Evolutionary conservation across 2,329 filamentous ascomycete species (phyloP).

Genomic region (Sporothrix globosa): DNA sequence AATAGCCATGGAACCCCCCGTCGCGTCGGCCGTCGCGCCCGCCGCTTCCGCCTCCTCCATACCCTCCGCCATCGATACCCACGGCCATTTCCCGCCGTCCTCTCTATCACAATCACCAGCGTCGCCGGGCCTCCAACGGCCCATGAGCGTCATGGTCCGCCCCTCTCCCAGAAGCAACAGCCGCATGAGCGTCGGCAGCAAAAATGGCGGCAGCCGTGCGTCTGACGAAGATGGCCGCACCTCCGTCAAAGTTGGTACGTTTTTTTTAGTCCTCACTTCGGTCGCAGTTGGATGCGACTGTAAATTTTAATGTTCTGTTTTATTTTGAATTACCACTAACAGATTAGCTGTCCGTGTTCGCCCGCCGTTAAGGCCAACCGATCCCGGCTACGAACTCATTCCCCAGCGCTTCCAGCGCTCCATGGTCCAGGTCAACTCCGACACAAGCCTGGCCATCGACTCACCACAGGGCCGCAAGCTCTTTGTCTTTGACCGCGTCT

Average conservation of each 20-base stretch:
- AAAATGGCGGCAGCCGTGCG: constrained; percentile 74
- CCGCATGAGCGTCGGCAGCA: constrained; percentile 82
- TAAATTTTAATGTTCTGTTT: no score
- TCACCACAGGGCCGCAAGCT: constrained; percentile 90
- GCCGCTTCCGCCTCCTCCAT: constrained; percentile 23
- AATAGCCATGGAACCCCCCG: constrained; percentile 32
- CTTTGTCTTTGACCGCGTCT: constrained; percentile 96
- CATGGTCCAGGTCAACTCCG: constrained; percentile 85
- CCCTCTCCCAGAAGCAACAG: constrained; percentile 75
- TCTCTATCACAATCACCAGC: constrained; percentile 49
- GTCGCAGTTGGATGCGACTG: background rate
- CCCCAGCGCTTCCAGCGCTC: constrained; percentile 92
- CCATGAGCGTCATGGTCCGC: constrained; percentile 79
- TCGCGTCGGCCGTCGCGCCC: constrained; percentile 15
- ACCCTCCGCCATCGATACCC: constrained; percentile 19
- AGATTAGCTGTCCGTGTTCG: constrained; percentile 83
- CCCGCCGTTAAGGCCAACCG: constrained; percentile 77
- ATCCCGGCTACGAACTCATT: constrained; percentile 93
- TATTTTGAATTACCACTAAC: constrained; percentile 9
- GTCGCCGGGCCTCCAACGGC: constrained; percentile 69
- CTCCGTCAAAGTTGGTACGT: constrained; percentile 94
- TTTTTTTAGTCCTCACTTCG: constrained; percentile 25
- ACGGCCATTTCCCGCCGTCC: constrained; percentile 10
- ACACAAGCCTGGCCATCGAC: constrained; percentile 85
- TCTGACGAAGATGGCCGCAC: constrained; percentile 91